Evolutionary conservation across 805 yeast genomes (phyloP).

Genomic region (Candida pseudofarinosa): DNA sequence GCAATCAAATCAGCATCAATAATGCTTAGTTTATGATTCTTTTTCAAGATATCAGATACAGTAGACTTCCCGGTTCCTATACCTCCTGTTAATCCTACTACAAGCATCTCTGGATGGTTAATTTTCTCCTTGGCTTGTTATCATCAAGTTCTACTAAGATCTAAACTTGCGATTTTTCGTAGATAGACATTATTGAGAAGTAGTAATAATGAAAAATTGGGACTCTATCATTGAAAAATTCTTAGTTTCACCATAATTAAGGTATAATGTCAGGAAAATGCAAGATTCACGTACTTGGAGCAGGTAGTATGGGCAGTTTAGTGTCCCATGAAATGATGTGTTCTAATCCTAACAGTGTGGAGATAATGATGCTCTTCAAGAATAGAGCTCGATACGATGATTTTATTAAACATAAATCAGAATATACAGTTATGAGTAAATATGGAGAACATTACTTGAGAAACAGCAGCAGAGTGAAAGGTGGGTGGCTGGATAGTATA

Average conservation of each 20-base stretch:
- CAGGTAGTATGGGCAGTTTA: slow-evolving; percentile 51
- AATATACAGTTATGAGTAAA: slow-evolving; percentile 24
- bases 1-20: slow-evolving; percentile 94
- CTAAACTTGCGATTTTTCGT: no score
- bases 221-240: no score
- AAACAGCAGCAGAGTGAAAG: slow-evolving; percentile 14
- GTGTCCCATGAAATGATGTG: slow-evolving; percentile 43
- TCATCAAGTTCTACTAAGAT: no score
- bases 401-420: slow-evolving; percentile 39
- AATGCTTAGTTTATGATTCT: slow-evolving; percentile 51
- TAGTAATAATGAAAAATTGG: no score
- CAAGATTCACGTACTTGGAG: slow-evolving; percentile 43
- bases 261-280: slow-evolving; percentile 5
- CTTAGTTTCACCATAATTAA: no score
- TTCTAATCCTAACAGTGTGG: slow-evolving; percentile 35
- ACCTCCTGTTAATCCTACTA: slow-evolving; percentile 96
- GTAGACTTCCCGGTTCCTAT: slow-evolving; percentile 97
- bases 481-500: slow-evolving; percentile 19
- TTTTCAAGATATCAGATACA: slow-evolving; percentile 58
- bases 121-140: no score
- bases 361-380: slow-evolving; percentile 35
- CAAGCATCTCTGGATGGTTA: slow-evolving; percentile 51
- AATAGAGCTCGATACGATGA: slow-evolving; percentile 38
- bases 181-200: no score
- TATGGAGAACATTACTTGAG: slow-evolving; percentile 14